phyloP scores from a whole-genome alignment of 2,329 filamentous ascomycete genomes.

The Fusarium scirpi region DNA sequence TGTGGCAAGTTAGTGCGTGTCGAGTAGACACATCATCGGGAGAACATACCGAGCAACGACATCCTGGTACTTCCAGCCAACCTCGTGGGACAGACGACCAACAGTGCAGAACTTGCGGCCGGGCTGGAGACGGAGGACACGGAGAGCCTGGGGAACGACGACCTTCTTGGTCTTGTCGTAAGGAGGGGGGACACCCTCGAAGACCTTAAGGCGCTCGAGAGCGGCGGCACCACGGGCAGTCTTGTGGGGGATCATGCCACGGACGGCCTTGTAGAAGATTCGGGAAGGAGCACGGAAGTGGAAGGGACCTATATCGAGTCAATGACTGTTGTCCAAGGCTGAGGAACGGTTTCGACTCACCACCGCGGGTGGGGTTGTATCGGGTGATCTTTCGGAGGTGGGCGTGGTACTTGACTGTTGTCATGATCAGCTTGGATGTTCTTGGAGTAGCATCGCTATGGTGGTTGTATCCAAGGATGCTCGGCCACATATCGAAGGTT shows the following conservation, averaged over 20 bases:
- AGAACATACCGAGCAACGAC: slow-evolving; percentile 91
- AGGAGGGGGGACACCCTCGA: slow-evolving; percentile 98
- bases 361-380: slow-evolving; percentile 99
- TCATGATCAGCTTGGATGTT: slow-evolving; percentile 59
- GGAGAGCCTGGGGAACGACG: slow-evolving; percentile 97
- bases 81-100: slow-evolving; percentile 96
- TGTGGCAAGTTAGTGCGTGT: slow-evolving; percentile 56
- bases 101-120: slow-evolving; percentile 99
- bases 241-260: slow-evolving; percentile 99
- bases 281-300: slow-evolving; percentile 99
- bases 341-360: slow-evolving; percentile 65
- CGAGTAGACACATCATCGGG: background rate
- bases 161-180: slow-evolving; percentile 99
- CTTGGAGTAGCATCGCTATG: slow-evolving; percentile 14
- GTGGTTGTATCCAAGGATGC: slow-evolving; percentile 33
- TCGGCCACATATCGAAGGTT: slow-evolving; percentile 35
- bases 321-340: slow-evolving; percentile 51
- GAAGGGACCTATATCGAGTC: slow-evolving; percentile 81
- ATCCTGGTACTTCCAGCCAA: slow-evolving; percentile 99
- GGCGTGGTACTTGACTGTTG: slow-evolving; percentile 98
- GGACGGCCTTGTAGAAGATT: slow-evolving; percentile 99
- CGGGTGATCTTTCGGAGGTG: slow-evolving; percentile 99
- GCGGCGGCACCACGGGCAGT: slow-evolving; percentile 96
- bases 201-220: slow-evolving; percentile 98
- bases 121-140: slow-evolving; percentile 96